Percentiles rank a stretch among this genome's conserved stretches.
Conservation (phyloP, 768 basidiomycete species). For the Lactarius vividus region DNA sequence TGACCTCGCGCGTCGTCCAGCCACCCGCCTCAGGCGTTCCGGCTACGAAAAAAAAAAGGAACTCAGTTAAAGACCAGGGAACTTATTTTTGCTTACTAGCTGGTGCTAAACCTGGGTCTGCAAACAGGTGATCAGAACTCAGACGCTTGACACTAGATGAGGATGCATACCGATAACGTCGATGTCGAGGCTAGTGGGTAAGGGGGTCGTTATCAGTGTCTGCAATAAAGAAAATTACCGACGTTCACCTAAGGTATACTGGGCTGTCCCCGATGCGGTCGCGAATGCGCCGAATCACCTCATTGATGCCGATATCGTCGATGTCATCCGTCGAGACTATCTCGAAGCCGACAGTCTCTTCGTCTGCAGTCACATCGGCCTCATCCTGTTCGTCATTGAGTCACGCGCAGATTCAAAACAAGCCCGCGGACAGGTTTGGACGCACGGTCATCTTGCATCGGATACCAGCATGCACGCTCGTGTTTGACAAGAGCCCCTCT, state of each 20-base stretch:
- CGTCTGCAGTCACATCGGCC: slow-evolving; percentile 65
- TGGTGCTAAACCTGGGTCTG: slow-evolving; percentile 77
- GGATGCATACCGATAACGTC: slow-evolving; percentile 65
- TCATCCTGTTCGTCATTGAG: slow-evolving; percentile 42
- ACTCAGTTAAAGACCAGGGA: background rate
- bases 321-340: slow-evolving; percentile 79
- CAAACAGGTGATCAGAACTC: slow-evolving; percentile 14
- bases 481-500: slow-evolving; percentile 72
- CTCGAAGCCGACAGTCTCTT: slow-evolving; percentile 65
- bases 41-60: slow-evolving; percentile 40
- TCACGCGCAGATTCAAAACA: background rate
- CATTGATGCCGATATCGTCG: slow-evolving; percentile 70
- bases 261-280: slow-evolving; percentile 69
- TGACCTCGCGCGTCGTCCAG: slow-evolving; percentile 80
- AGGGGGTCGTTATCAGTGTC: background rate
- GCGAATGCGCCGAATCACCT: slow-evolving; percentile 70
- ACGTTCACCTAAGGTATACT: slow-evolving; percentile 62
- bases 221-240: background rate
- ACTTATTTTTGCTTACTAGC: slow-evolving; percentile 35
- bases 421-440: slow-evolving; percentile 3
- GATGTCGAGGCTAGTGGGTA: slow-evolving; percentile 60
- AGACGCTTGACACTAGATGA: too few species aligned
- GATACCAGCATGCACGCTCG: slow-evolving; percentile 82
- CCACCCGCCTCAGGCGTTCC: slow-evolving; percentile 85
- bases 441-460: slow-evolving; percentile 66